Evolutionary conservation across 23 red algal genomes (phyloP).

Genomic region (Gracilariopsis chorda): DNA sequence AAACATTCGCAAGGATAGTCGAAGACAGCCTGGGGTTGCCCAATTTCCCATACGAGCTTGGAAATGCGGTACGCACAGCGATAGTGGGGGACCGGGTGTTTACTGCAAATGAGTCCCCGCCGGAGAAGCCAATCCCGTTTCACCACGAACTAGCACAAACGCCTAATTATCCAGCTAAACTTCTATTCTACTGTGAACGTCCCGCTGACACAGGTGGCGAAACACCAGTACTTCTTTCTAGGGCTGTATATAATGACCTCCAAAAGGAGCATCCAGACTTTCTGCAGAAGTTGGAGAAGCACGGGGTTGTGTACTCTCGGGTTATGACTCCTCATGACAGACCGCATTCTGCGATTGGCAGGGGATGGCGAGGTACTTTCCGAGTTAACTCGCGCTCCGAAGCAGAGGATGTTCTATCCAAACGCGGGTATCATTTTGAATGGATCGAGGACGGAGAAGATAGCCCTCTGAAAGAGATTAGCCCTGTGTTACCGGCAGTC

Average conservation of each 20-base stretch:
- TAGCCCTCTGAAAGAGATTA: conserved; percentile 25
- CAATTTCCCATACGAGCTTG: conserved; percentile 82
- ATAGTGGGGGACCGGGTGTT: conserved; percentile 78
- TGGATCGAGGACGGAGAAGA: conserved; percentile 59
- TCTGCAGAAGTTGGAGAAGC: conserved; percentile 37
- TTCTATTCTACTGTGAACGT: conserved; percentile 76
- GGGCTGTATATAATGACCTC: conserved; percentile 40
- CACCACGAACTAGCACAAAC: conserved; percentile 90
- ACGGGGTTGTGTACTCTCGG: conserved; percentile 63
- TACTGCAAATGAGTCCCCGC: conserved; percentile 79
- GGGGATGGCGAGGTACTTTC: conserved; percentile 72
- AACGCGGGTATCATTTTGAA: conserved; percentile 49
- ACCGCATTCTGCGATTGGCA: conserved; percentile 68
- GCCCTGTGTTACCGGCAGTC: conserved; percentile 44
- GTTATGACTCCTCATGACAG: conserved; percentile 71
- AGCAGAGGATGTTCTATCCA: conserved; percentile 23
- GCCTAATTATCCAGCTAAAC: conserved; percentile 34
- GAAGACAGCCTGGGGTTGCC: conserved; percentile 24
- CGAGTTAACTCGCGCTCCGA: background rate
- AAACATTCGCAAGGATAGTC: conserved; percentile 49
- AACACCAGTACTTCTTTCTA: conserved; percentile 73
- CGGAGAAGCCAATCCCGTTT: conserved; percentile 78
- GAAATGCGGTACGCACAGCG: conserved; percentile 65
- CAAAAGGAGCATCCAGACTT: conserved; percentile 31
- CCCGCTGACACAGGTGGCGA: conserved; percentile 69